phyloP scores from a whole-genome alignment of 1,284 basidiomycete genomes.

The Ustilago trichophora region DNA sequence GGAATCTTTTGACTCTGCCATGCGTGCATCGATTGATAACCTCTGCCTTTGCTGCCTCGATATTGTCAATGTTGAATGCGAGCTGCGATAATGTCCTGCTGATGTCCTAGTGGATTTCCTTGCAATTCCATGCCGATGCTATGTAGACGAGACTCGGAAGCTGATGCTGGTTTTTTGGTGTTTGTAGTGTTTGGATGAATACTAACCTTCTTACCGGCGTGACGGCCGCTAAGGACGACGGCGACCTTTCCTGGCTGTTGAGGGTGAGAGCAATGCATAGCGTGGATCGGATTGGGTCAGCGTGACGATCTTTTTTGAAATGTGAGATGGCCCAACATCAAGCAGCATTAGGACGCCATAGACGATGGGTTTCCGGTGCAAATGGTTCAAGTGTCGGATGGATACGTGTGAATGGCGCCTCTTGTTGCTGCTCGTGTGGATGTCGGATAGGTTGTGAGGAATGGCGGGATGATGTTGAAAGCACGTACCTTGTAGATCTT shows the following conservation, averaged over 20 bases:
- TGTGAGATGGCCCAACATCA: neutral
- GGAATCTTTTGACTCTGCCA: too few species aligned
- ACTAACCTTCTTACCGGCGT: slow-evolving; percentile 67
- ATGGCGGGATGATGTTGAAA: neutral
- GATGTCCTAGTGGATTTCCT: neutral
- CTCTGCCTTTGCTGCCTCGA: too few species aligned
- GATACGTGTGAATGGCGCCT: slow-evolving; percentile 15
- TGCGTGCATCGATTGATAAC: too few species aligned
- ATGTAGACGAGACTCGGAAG: slow-evolving; percentile 6
- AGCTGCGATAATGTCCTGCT: neutral
- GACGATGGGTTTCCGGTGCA: neutral
- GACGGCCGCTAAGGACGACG: slow-evolving; percentile 65
- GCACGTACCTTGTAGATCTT: slow-evolving; percentile 64
- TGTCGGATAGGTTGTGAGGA: neutral
- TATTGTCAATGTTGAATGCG: too few species aligned
- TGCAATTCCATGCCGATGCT: neutral
- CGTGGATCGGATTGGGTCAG: slow-evolving; percentile 6
- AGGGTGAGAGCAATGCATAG: slow-evolving; percentile 65
- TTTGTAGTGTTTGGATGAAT: neutral
- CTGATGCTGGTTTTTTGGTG: slow-evolving; percentile 13
- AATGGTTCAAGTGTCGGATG: neutral
- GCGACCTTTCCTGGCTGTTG: slow-evolving; percentile 97
- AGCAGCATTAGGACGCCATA: slow-evolving; percentile 17
- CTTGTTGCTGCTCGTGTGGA: slow-evolving; percentile 4
- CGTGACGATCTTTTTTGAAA: neutral